Base-by-base conservation (phyloP, 106 monocot species). In the Amphibolis antarctica region DNA sequence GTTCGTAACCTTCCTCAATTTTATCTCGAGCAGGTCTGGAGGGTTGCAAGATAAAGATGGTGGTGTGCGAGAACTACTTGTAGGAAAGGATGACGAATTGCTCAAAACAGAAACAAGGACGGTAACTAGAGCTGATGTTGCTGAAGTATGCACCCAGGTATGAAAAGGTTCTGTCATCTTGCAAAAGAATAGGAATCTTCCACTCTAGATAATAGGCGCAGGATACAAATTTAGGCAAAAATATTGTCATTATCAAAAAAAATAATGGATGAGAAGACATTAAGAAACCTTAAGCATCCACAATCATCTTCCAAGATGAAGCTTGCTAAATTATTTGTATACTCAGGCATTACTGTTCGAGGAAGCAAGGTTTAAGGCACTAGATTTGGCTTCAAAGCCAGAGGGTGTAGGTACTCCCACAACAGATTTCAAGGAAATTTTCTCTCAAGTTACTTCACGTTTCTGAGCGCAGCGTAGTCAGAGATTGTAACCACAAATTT, bases 71-170 rank as follows among this genome's bases (percentile, higher is more conserved):
- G 90, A 98, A 70, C 69, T 98, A 9, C 52, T 98, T 11, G 62
- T 91, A 9, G 82, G 96, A 3, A 90, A 91, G 66, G 90, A 98
- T 61, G 96, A 98, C 26, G 87, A 90, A 62, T 77, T 98, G 47
- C 76, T 98, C 27, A 63, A 90, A 66, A 85, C 80, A 0, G 86
- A 91, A 65, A 91, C 90, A 10, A 82, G 79, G 80, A 87, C 90
- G 19, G 85, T 98, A 63, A 66, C 87, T 27, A 77, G 84, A 63
- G 77, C 82, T 46, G 96, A 98, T 87, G 96, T 98, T 80, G 96
- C 90, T 31, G 84, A 90, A 83, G 90, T 87, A 49, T 90, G 85
- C 76, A 74, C 87, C 57, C 86, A 98, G 86, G 96, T 96, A 73
- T 17, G 28, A 10, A 69, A 14, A 9, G n/a, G n/a, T n/a, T n/a